Evolutionary conservation across 1,284 basidiomycete species (phyloP).

Genomic region (Rhizoctonia solani): DNA sequence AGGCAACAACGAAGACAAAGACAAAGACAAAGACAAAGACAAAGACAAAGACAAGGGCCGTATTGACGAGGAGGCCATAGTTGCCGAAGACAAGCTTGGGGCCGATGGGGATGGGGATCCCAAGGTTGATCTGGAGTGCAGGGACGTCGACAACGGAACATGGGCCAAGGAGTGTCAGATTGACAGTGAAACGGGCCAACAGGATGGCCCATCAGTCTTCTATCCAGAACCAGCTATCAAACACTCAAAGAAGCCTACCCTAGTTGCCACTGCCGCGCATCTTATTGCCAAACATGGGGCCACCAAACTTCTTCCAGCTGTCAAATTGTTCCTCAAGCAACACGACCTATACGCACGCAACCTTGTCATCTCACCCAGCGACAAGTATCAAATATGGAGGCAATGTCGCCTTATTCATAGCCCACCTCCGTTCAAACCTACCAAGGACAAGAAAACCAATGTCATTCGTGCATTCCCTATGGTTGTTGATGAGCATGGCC

Average conservation of each 20-base stretch:
- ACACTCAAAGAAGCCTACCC: not conserved
- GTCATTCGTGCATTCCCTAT: not conserved
- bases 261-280: not conserved
- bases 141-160: not conserved
- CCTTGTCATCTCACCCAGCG: not conserved
- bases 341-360: not conserved
- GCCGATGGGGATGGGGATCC: not conserved
- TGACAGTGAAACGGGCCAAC: not conserved
- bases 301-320: not conserved
- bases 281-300: constrained; percentile 1
- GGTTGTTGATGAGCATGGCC: not conserved
- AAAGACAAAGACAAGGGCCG: not conserved
- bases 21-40: not conserved
- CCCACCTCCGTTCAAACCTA: constrained; percentile 1
- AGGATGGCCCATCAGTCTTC: not conserved
- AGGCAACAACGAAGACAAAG: not conserved
- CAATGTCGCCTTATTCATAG: not conserved
- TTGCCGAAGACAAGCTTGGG: not conserved
- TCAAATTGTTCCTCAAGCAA: not conserved
- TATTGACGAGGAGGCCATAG: not conserved
- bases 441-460: not conserved
- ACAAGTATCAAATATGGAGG: not conserved
- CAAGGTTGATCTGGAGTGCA: not conserved
- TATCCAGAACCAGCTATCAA: not conserved
- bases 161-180: not conserved